Evolutionary conservation across 345 rosid genomes (phyloP).

Genomic region (Excoecaria cochinchinensis): DNA sequence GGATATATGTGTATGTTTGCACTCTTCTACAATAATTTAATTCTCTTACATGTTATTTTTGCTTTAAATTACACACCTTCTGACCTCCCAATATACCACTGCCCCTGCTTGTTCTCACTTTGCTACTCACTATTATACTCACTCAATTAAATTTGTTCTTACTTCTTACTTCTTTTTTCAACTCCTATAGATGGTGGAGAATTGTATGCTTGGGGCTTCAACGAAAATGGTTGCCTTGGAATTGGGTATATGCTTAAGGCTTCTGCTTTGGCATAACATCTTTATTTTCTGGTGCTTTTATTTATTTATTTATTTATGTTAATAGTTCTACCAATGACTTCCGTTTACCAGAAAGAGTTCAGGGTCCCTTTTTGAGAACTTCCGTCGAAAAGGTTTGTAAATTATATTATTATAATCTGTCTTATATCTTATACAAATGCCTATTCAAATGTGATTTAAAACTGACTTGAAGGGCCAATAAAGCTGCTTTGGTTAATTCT

Average conservation of each 20-base stretch:
- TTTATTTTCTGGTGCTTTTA: not conserved
- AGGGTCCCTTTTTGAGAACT: conserved; percentile 67
- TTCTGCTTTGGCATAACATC: conserved; percentile 9
- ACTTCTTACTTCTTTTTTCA: not conserved
- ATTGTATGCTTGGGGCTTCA: conserved; percentile 83
- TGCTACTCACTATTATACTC: not conserved
- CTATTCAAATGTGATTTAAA: not conserved
- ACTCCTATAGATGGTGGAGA: conserved; percentile 67
- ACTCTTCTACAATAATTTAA: not conserved
- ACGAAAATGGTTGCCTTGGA: conserved; percentile 97
- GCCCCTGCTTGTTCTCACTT: not conserved
- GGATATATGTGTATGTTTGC: not conserved
- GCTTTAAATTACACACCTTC: not conserved
- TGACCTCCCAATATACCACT: no score
- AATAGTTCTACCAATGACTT: conserved; percentile 60
- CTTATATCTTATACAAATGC: not conserved
- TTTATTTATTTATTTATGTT: not conserved
- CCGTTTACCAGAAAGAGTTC: conserved; percentile 68
- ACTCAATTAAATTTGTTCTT: not conserved
- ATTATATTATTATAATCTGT: conserved; percentile 4
- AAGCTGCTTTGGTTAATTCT: conserved; percentile 1
- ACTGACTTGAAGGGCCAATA: not conserved
- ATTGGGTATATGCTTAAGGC: conserved; percentile 49
- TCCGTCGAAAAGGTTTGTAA: conserved; percentile 53
- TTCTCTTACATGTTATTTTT: not conserved